phyloP scores from a whole-genome alignment of 345 rosid species.

The Linum trigynum region DNA sequence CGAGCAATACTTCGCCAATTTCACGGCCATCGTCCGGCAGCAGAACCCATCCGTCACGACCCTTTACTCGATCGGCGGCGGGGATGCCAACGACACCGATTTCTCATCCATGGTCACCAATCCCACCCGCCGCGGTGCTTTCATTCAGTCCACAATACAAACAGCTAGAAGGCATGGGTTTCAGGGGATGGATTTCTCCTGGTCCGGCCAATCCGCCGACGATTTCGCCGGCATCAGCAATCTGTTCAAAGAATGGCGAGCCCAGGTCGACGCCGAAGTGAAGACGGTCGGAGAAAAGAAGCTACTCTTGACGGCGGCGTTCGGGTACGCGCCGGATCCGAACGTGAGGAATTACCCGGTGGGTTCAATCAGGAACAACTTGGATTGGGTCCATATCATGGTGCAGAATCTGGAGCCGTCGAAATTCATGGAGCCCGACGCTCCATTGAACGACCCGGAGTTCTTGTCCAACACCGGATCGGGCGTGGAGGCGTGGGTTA shows the following conservation, averaged over 20 bases:
- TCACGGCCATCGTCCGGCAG: conserved; percentile 14
- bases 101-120: conserved; percentile 12
- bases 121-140: background rate
- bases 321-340: background rate
- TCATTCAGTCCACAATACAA: background rate
- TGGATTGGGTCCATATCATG: conserved; percentile 13
- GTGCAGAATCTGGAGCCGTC: conserved; percentile 15
- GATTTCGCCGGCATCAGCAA: conserved; percentile 15
- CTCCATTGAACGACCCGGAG: conserved; percentile 14
- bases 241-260: conserved; percentile 30
- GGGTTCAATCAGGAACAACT: background rate
- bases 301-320: conserved; percentile 15
- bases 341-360: background rate
- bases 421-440: conserved; percentile 6
- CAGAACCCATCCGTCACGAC: conserved; percentile 17
- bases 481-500: conserved; percentile 16
- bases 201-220: conserved; percentile 6
- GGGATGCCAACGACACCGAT: background rate
- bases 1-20: conserved; percentile 16
- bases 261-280: conserved; percentile 13
- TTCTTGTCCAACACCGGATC: background rate
- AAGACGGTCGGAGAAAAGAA: conserved; percentile 13
- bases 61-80: conserved; percentile 11
- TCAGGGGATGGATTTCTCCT: conserved; percentile 23
- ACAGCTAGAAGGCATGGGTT: conserved; percentile 10